These are phyloP conservation scores for Hypoxylon perforatum DNA, from an alignment of 495 filamentous ascomycete species.

Conservation along the genomic window DNA sequence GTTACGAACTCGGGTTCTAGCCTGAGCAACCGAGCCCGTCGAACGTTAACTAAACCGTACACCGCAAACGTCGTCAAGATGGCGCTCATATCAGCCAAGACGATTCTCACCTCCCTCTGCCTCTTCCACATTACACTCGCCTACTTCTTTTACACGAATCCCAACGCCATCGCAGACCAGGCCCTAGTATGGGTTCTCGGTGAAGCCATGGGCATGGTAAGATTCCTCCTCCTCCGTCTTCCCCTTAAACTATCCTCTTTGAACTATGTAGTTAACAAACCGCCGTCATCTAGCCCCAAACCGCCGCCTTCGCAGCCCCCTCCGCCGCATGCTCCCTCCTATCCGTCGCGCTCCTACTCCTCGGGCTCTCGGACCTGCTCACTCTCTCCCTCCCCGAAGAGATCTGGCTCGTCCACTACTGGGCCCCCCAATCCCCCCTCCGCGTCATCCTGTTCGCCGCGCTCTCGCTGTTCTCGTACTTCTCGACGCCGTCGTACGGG, in stretches of 20 bases:
- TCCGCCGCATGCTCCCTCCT: constrained; percentile 77
- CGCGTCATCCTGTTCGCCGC: constrained; percentile 73
- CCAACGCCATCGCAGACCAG: constrained; percentile 76
- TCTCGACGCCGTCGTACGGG: constrained; percentile 55
- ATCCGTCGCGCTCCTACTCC: constrained; percentile 71
- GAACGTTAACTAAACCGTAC: not conserved
- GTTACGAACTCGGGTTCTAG: not conserved
- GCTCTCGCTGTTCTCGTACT: constrained; percentile 76
- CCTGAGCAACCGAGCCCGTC: not conserved
- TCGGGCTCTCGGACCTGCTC: constrained; percentile 78
- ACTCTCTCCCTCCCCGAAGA: constrained; percentile 78
- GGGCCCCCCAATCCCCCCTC: constrained; percentile 75
- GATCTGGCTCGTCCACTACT: constrained; percentile 67
- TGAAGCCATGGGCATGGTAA: constrained; percentile 81
- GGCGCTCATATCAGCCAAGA: constrained; percentile 80
- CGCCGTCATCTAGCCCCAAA: constrained; percentile 49
- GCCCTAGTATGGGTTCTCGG: constrained; percentile 85
- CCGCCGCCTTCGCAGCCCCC: constrained; percentile 69
- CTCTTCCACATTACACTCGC: constrained; percentile 84
- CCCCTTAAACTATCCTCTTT: not conserved
- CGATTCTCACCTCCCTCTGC: constrained; percentile 79
- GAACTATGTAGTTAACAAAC: constrained; percentile 2
- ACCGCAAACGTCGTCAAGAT: constrained; percentile 59
- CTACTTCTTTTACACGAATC: constrained; percentile 82
- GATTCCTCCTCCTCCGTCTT: constrained; percentile 27